Percentiles rank a stretch among this genome's conserved stretches.
These are phyloP conservation scores for Boletus tomentosulus DNA, from an alignment of 768 basidiomycete genomes.

Conservation along the genomic window DNA sequence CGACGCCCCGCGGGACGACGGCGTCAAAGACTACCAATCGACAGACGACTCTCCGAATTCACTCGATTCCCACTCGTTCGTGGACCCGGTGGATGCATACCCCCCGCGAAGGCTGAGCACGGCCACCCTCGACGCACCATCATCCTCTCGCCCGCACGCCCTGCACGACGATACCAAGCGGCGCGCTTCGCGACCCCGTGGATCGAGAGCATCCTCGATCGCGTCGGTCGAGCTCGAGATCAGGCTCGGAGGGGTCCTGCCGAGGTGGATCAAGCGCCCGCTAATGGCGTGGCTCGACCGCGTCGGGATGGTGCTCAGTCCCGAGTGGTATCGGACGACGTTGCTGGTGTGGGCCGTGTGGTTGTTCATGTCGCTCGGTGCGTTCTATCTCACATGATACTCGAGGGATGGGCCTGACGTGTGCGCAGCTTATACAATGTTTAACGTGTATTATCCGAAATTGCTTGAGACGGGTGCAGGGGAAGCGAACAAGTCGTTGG, in stretches of 20 bases:
- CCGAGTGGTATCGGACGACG: conserved; percentile 75
- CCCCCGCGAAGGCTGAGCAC: conserved; percentile 19
- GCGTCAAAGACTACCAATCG: conserved; percentile 26
- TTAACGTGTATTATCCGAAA: conserved; percentile 89
- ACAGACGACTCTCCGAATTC: conserved; percentile 28
- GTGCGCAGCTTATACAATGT: conserved; percentile 77
- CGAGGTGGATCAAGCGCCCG: conserved; percentile 53
- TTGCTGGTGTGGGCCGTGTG: conserved; percentile 76
- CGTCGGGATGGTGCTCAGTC: conserved; percentile 63
- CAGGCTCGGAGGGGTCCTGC: conserved; percentile 41
- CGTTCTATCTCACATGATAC: conserved; percentile 14
- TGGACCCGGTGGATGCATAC: conserved; percentile 25
- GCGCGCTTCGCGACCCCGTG: conserved; percentile 7
- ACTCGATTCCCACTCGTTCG: conserved; percentile 24
- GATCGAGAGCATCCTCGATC: conserved; percentile 37
- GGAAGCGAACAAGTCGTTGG: conserved; percentile 40
- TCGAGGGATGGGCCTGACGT: neutral
- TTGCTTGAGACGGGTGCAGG: conserved; percentile 56
- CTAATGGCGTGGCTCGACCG: conserved; percentile 67
- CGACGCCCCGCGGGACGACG: conserved; percentile 12
- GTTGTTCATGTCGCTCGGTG: conserved; percentile 75
- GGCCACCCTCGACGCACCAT: conserved; percentile 27
- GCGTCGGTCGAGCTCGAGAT: conserved; percentile 36
- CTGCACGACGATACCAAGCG: conserved; percentile 18
- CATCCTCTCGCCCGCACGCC: conserved; percentile 12